Base-by-base conservation (phyloP, 495 filamentous ascomycete species). In the Eremomyces bilateralis region DNA sequence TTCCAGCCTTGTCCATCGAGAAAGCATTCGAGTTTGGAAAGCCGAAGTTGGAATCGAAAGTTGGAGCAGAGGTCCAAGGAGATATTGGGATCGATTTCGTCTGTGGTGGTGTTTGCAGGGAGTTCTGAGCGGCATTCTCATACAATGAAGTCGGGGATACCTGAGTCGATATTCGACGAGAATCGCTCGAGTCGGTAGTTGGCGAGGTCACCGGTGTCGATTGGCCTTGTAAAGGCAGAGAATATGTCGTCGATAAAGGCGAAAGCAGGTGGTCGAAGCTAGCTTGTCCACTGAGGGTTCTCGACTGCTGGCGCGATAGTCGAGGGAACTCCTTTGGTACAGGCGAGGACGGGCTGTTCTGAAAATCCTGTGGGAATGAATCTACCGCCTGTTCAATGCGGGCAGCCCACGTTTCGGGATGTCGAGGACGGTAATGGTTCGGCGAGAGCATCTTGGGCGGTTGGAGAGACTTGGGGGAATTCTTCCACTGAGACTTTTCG, bases 11-110 rank as follows among this genome's bases (percentile, higher is more conserved):
- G 16, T 35, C 15, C 1, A 25, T 36, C 13, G 28, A 17, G 21
- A 47, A 50, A 6, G 41, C 37, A 8, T 41, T 35, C 34, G 47
- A 49, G 44, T 38, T 39, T 45, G 47, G 33, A 29, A 45, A 45
- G 10, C 31, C 3, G 27, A 42, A 44, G n/a, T 47, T 42, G 10
- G 47, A 32, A 27, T 10, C 38, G 28, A 34, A 18, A 19, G 32
- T 30, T 12, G 44, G 32, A 10, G 42, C 44, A 22, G 39, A 22
- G 25, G 36, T 41, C 47, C 47, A 50, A 31, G 47, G 17, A n/a
- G 38, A 16, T 15, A 39, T 38, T 20, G 27, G 13, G 11, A 45
- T 32, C 12, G 29, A 29, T 20, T 36, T 16, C 4, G 44, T 27
- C 29, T 36, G 22, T 8, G 44, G 44, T 34, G 41, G 47, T 32